Base-by-base conservation (phyloP, 2,329 filamentous ascomycete species). In the Mycosphaerella sp. region DNA sequence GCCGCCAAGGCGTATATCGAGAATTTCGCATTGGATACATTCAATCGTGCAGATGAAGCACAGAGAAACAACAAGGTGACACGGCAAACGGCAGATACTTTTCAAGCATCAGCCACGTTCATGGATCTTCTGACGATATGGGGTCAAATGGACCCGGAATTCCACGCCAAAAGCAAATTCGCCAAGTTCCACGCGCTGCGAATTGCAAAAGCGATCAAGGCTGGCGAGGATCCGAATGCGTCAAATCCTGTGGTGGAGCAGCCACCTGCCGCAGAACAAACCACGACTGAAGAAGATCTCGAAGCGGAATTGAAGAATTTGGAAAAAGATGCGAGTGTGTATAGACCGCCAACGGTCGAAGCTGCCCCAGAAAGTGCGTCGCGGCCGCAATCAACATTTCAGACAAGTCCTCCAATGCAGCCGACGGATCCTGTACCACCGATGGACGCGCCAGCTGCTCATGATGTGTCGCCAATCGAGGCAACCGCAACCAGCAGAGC, bases 181-280 rank as follows among this genome's bases (percentile, higher is more conserved):
- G 90, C 92, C 41, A 98, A 97, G 72, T 98, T 89, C 80, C 95
- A 97, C 70, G 91, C 92, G 2, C 76, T 92, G 36, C 83, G 93
- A 54, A 98, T 98, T 66, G 78, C 87, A 12, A 95, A 89, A 72
- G 93, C 93, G 9, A 80, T 96, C 65, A 93, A 91, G 66, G 87
- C 91, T 40, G 90, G 90, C 51, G 85, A 88, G 61, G 91, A 98
- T 67, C 93, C 93, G 2, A 98, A 98, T 71, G 83, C 86, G 52
- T 87, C 88, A 6, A 97, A 97, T 66, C 92, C 92, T 0, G 82
- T 81, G 53, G 78, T 84, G 34, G 81, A 85, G 54, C 55, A 60
- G 51, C 60, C 57, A 23, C 49, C 53, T 21, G 44, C 46, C 21
- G 53, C 56, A 12, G 50, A 51, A 12, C 50, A 32, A 5, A 48